A percentile compares a stretch with the other conserved stretches of the same genome.
These are phyloP conservation scores for Xylaria sp. DNA, from an alignment of 2,329 filamentous ascomycete genomes.

Conservation along the genomic window DNA sequence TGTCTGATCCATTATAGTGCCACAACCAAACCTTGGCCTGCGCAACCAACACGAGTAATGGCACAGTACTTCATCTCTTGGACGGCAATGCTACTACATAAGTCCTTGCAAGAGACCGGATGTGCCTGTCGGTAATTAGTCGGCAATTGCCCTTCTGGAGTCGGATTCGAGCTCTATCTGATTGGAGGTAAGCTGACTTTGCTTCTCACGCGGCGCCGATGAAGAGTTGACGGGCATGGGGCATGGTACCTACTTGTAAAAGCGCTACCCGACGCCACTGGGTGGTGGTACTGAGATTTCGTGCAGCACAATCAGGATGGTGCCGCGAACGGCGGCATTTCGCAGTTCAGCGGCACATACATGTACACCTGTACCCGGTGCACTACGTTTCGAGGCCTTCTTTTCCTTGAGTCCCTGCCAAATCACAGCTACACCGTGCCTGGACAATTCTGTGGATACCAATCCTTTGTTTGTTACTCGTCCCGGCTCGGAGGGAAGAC, in stretches of 20 bases:
- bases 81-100: background rate
- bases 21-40: slow-evolving; percentile 18
- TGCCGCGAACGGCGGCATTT: slow-evolving; percentile 29
- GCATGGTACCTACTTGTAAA: background rate
- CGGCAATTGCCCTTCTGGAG: background rate
- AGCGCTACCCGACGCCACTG: slow-evolving; percentile 36
- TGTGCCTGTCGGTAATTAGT: slow-evolving; percentile 8
- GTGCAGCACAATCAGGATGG: slow-evolving; percentile 35
- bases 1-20: slow-evolving; percentile 15
- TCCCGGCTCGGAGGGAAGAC: slow-evolving; percentile 8
- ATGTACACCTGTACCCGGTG: background rate
- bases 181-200: background rate
- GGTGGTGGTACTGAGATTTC: slow-evolving; percentile 32
- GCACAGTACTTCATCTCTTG: slow-evolving; percentile 15
- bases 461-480: background rate
- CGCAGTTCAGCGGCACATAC: background rate
- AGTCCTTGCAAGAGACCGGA: background rate
- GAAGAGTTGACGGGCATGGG: background rate
- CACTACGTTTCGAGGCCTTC: slow-evolving; percentile 25
- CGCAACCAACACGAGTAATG: slow-evolving; percentile 35
- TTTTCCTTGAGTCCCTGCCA: slow-evolving; percentile 17
- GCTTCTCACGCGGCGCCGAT: background rate
- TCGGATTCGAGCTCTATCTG: background rate
- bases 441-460: slow-evolving; percentile 29
- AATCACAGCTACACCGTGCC: slow-evolving; percentile 34